Evolutionary conservation across 768 basidiomycete genomes (phyloP), one percentile per base, ranked within the genome.

Genomic region (Russula abietina): DNA sequence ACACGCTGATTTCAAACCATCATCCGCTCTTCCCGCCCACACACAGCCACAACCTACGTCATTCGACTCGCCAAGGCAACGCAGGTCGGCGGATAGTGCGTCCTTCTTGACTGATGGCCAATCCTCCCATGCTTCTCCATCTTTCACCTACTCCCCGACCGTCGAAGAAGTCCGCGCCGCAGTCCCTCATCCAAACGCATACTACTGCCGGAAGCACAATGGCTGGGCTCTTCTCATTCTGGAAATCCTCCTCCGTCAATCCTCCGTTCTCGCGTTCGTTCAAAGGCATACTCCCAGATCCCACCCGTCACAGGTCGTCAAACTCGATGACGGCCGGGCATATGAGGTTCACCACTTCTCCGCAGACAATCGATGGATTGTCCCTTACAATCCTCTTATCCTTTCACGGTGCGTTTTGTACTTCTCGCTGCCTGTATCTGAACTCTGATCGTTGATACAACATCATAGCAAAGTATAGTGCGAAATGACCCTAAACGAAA

Each of bases 191-290:
- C 86, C 91, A 5, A 83, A 89, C 67, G 89, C 88, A 16, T 89
- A 89, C 71, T 93, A 88, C 70, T 93, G 90, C 70, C 82, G 84
- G 26, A 85, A 83, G 70, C 88, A 92, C 60, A 89, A 92, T 67
- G 86, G 87, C 7, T 93, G 91, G 91, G 82, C 91, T 38, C 80
- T 93, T 43, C 76, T 92, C 17, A 78, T 76, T 76, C 43, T 89
- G 87, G 86, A 84, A 83, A 65, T 80, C 81, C 16, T 85, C 87
- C 14, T 76, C 79, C 22, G 77, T 85, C 41, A 70, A 81, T 10
- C 88, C 87, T 3, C 83, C 85, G 7, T 77, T 90, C 24, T 80
- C 84, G 19, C 74, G 73, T 48, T 83, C 83, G 5, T 88, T 84
- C 66, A 71, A 76, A 26, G 71, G 71, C 32, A 74, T 73, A 5